phyloP scores from a whole-genome alignment of 2,329 filamentous ascomycete species.

The Setomelanomma holmii region DNA sequence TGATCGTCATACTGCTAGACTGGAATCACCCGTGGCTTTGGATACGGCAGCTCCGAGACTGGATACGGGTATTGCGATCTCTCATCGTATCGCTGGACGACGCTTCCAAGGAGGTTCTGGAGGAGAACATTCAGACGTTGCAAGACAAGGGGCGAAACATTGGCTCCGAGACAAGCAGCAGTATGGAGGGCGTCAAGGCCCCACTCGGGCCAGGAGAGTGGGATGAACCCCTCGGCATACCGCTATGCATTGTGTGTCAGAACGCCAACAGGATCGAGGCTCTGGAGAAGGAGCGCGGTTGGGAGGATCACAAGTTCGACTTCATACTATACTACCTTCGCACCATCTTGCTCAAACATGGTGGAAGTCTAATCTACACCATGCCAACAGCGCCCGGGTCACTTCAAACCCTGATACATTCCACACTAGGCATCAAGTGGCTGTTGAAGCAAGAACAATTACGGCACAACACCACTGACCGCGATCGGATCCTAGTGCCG shows the following conservation, averaged over 20 bases:
- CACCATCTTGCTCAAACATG: conserved; percentile 79
- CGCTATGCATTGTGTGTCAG: conserved; percentile 93
- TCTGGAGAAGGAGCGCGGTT: conserved; percentile 86
- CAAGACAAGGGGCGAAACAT: conserved; percentile 61
- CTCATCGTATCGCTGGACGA: conserved; percentile 76
- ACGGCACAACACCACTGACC: conserved; percentile 81
- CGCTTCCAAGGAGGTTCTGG: conserved; percentile 81
- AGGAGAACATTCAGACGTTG: conserved; percentile 83
- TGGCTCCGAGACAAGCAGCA: conserved; percentile 35
- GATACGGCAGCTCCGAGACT: conserved; percentile 86
- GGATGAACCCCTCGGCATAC: conserved; percentile 87
- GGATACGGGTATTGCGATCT: conserved; percentile 83
- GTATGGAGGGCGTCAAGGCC: conserved; percentile 58
- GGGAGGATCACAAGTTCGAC: conserved; percentile 97
- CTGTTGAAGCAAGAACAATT: conserved; percentile 63
- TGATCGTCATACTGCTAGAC: conserved; percentile 89
- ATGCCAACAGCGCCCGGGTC: conserved; percentile 68
- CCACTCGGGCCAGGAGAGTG: conserved; percentile 89
- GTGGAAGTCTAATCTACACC: conserved; percentile 65
- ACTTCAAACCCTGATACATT: conserved; percentile 81
- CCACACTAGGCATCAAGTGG: conserved; percentile 84
- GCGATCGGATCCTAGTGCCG: conserved; percentile 92
- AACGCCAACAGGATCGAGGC: conserved; percentile 92
- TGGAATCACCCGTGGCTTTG: conserved; percentile 95
- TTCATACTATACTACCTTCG: conserved; percentile 92